A percentile compares a stretch with the other conserved stretches of the same genome.
These are phyloP conservation scores for Dryas octopetala DNA, from an alignment of 306 rosid species.

Conservation along the genomic window DNA sequence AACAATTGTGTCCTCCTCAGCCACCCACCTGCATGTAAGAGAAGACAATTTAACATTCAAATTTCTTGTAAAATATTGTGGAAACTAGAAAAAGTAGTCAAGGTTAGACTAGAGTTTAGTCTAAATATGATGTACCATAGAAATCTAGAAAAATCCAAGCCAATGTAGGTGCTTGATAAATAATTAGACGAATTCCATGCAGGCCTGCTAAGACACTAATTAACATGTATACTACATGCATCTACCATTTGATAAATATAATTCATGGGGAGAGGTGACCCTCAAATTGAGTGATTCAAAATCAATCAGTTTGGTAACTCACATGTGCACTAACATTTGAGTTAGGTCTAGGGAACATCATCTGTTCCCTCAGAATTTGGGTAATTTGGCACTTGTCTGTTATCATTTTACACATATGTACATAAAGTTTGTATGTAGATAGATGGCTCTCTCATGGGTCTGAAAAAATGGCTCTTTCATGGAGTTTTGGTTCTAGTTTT, in stretches of 20 bases:
- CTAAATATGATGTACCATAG: too few relatives aligned
- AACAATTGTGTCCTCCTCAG: slow-evolving; percentile 41
- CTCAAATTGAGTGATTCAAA: slow-evolving; percentile 2
- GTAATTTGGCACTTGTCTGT: background rate
- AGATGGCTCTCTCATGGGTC: background rate
- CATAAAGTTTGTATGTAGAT: background rate
- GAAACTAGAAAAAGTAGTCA: background rate
- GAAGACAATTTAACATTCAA: background rate
- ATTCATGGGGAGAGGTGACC: background rate
- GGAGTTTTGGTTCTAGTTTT: background rate
- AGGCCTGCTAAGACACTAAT: background rate
- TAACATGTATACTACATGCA: too few relatives aligned
- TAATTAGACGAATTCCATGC: background rate
- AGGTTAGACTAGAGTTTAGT: background rate
- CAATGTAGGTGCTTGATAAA: background rate
- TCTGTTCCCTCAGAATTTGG: slow-evolving; percentile 16
- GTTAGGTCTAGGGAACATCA: slow-evolving; percentile 11
- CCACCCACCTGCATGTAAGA: slow-evolving; percentile 36
- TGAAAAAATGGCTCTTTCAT: background rate
- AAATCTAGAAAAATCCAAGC: too few relatives aligned
- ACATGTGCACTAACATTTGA: slow-evolving; percentile 4
- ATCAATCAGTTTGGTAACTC: background rate
- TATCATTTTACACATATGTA: background rate
- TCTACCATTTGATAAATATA: slow-evolving; percentile 1
- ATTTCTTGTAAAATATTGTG: background rate